These are phyloP conservation scores for Kwoniella dejecticola DNA, from an alignment of 768 basidiomycete genomes.

Conservation along the genomic window DNA sequence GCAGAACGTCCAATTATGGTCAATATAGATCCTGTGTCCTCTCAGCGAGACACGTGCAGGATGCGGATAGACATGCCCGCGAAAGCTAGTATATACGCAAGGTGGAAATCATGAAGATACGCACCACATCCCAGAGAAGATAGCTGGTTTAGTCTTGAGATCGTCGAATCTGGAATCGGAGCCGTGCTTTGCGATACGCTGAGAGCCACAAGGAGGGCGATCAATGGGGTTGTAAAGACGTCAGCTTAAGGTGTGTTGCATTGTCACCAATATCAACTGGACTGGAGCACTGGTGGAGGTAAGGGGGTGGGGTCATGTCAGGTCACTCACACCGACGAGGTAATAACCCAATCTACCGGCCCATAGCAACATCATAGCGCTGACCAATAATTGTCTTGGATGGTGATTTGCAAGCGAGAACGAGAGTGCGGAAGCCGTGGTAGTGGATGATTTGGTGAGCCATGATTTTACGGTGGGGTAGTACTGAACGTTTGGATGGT, in stretches of 20 bases:
- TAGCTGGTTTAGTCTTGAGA: slow-evolving; percentile 60
- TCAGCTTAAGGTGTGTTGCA: no score
- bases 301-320: no score
- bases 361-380: slow-evolving; percentile 66
- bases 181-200: slow-evolving; percentile 62
- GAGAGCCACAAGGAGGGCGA: background rate
- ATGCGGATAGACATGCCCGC: no score
- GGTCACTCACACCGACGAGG: slow-evolving; percentile 62
- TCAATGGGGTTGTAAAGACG: no score
- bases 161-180: slow-evolving; percentile 70
- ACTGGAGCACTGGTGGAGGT: no score
- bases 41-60: background rate
- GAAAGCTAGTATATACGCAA: no score
- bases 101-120: slow-evolving; percentile 58
- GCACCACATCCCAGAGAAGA: slow-evolving; percentile 67
- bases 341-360: slow-evolving; percentile 66
- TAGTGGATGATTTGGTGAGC: slow-evolving; percentile 51
- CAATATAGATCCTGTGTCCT: background rate
- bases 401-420: slow-evolving; percentile 55
- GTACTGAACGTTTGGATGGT: slow-evolving; percentile 54
- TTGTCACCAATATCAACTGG: no score
- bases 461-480: slow-evolving; percentile 64
- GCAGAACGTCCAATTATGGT: background rate
- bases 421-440: no score
- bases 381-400: slow-evolving; percentile 63